Evolutionary conservation across 331 rosid genomes (phyloP).

Genomic region (Phaseolus coccineus): DNA sequence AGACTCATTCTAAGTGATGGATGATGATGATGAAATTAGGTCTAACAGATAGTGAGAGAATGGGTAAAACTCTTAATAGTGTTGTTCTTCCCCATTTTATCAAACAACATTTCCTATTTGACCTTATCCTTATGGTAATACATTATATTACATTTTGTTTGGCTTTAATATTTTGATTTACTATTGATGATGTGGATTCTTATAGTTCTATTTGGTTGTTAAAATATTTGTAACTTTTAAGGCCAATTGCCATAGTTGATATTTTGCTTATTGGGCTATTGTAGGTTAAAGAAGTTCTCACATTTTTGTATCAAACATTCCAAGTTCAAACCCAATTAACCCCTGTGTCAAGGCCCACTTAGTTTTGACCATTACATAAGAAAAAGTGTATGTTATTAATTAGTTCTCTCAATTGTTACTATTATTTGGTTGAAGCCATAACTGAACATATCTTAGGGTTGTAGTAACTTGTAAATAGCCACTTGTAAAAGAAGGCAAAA

Average conservation of each 20-base stretch:
- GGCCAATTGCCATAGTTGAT: neutral
- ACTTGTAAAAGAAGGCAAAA: neutral
- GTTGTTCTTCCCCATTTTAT: neutral
- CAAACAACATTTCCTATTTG: neutral
- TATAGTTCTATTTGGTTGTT: neutral
- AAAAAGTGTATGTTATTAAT: neutral
- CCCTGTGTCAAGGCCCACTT: conserved; percentile 13
- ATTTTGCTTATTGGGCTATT: neutral
- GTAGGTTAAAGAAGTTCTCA: too few species aligned
- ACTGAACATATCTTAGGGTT: neutral
- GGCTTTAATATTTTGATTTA: neutral
- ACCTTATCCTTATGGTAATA: neutral
- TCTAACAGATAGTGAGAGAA: conserved; percentile 48
- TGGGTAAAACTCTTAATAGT: neutral
- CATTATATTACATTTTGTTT: neutral
- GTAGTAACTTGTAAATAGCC: neutral
- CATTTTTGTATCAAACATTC: neutral
- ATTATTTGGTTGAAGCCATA: neutral
- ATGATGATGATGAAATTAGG: conserved; percentile 57
- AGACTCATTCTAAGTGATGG: conserved; percentile 17
- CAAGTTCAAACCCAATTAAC: neutral
- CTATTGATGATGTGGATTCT: neutral
- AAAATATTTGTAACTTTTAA: neutral
- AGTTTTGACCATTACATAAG: neutral
- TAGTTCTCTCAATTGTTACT: neutral